A percentile compares a stretch with the other conserved stretches of the same genome.
Evolutionary conservation across 2,329 filamentous ascomycete species (phyloP).

Genomic region (Aspergillus proliferans): DNA sequence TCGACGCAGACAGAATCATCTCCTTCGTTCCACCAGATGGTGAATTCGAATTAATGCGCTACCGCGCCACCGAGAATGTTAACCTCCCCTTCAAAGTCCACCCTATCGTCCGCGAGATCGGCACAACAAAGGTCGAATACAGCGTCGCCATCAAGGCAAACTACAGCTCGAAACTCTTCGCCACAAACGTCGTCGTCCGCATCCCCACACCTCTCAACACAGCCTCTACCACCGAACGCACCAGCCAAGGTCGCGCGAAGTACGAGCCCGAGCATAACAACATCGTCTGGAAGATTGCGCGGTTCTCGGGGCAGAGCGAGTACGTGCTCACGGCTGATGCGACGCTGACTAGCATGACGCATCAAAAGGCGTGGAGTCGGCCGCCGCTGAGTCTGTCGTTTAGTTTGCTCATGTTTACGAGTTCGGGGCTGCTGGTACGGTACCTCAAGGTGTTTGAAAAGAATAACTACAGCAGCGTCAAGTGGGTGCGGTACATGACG

Average conservation of each 20-base stretch:
- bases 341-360: slow-evolving; percentile 91
- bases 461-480: slow-evolving; percentile 96
- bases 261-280: slow-evolving; percentile 98
- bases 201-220: slow-evolving; percentile 97
- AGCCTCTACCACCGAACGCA: slow-evolving; percentile 84
- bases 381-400: slow-evolving; percentile 90
- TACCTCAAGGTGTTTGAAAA: slow-evolving; percentile 99
- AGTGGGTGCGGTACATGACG: slow-evolving; percentile 99
- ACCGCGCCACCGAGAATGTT: slow-evolving; percentile 96
- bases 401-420: slow-evolving; percentile 95
- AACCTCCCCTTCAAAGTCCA: slow-evolving; percentile 98
- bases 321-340: slow-evolving; percentile 93
- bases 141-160: slow-evolving; percentile 97
- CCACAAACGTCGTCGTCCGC: slow-evolving; percentile 88
- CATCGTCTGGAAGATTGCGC: slow-evolving; percentile 97
- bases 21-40: slow-evolving; percentile 95
- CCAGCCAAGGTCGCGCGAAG: slow-evolving; percentile 93
- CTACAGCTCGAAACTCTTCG: slow-evolving; percentile 92
- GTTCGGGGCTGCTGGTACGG: slow-evolving; percentile 80
- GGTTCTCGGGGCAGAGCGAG: slow-evolving; percentile 98
- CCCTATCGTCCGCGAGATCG: slow-evolving; percentile 95
- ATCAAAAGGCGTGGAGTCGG: slow-evolving; percentile 92
- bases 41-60: slow-evolving; percentile 98
- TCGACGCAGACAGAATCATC: slow-evolving; percentile 94
- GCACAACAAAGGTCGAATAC: slow-evolving; percentile 96